Percentiles rank a stretch among this genome's conserved stretches.
phyloP scores from a whole-genome alignment of 2,329 filamentous ascomycete genomes.

The Cladosporium cucumerinum region DNA sequence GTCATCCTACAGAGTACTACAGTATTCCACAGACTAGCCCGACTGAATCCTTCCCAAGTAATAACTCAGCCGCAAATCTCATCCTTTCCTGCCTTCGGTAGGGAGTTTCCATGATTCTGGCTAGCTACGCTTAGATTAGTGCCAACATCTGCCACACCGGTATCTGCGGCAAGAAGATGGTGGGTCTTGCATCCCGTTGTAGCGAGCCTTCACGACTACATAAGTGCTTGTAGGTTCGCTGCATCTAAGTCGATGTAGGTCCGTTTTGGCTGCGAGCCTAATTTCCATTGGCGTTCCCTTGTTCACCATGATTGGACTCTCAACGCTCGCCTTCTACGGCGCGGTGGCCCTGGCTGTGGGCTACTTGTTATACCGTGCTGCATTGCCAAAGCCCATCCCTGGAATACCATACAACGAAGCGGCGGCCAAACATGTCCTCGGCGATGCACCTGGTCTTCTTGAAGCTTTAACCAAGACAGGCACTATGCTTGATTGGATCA shows the following conservation, averaged over 20 bases:
- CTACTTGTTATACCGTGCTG: conserved; percentile 1
- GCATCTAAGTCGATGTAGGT: neutral
- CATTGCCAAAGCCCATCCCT: conserved; percentile 43
- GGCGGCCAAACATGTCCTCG: conserved; percentile 38
- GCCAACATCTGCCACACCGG: neutral
- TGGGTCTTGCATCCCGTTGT: neutral
- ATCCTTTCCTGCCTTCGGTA: neutral
- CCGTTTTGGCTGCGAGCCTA: neutral
- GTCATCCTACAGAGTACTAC: neutral
- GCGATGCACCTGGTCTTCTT: conserved; percentile 21
- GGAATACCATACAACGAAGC: conserved; percentile 47
- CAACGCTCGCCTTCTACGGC: neutral
- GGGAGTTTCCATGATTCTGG: neutral
- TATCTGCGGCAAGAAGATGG: neutral
- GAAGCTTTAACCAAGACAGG: neutral
- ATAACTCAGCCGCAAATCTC: neutral
- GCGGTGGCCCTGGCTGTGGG: neutral
- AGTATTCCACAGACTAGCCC: neutral
- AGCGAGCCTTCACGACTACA: neutral
- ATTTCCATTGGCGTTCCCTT: neutral
- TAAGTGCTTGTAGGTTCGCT: neutral
- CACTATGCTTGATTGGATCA: neutral
- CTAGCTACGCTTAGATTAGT: neutral
- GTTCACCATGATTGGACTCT: neutral
- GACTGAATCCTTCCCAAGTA: neutral